Percentiles rank a stretch among this genome's conserved stretches.
phyloP scores from a whole-genome alignment of 139 green algal genomes.

The Tetradesmus obliquus region DNA sequence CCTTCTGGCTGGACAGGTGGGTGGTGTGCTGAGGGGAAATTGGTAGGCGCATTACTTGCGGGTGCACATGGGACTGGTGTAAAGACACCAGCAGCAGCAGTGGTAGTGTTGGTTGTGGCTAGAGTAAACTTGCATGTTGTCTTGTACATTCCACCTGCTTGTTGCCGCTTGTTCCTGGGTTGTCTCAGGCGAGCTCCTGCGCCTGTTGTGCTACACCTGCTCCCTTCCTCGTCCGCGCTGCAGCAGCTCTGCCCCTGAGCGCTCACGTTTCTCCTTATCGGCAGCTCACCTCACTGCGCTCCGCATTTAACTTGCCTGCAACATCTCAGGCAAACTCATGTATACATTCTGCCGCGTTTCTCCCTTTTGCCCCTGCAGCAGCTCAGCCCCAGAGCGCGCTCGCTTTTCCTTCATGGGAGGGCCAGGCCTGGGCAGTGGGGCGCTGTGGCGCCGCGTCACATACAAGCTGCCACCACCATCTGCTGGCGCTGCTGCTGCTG shows the following conservation, averaged over 20 bases:
- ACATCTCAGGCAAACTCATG: background rate
- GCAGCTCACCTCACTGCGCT: too few species aligned
- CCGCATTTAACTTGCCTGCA: too few species aligned
- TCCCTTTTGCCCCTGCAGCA: conserved; percentile 39
- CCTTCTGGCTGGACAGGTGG: conserved; percentile 95
- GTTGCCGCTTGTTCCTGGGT: too few species aligned
- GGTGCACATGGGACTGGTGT: background rate
- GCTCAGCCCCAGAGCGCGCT: conserved; percentile 74
- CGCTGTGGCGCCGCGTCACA: conserved; percentile 81
- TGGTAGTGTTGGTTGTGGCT: too few species aligned
- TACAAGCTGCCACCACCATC: conserved; percentile 69
- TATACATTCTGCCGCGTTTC: background rate
- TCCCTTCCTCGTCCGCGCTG: too few species aligned
- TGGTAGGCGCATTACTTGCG: background rate
- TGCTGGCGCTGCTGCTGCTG: background rate
- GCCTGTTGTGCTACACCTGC: too few species aligned
- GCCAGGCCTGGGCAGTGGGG: conserved; percentile 61
- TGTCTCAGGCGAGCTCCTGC: too few species aligned
- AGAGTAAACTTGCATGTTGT: too few species aligned
- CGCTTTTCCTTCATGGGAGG: conserved; percentile 96
- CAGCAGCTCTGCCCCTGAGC: too few species aligned
- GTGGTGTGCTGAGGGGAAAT: background rate
- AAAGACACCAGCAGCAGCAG: too few species aligned
- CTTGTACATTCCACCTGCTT: too few species aligned
- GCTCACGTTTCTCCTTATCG: too few species aligned